Evolutionary conservation across 2,329 filamentous ascomycete genomes (phyloP).

Genomic region (Alternaria consortialis): DNA sequence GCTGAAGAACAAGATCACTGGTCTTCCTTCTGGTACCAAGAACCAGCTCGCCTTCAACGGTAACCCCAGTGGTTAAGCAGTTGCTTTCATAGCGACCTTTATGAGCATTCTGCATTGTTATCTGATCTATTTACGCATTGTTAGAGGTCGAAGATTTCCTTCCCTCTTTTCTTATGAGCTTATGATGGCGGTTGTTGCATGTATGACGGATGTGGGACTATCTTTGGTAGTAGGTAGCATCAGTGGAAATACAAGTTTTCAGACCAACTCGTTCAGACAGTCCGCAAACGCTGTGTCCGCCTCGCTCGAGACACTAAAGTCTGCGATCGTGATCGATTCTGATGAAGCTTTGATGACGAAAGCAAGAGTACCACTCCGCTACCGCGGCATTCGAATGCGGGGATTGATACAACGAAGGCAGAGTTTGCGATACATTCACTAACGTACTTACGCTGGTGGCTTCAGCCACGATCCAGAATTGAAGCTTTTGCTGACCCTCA

Average conservation of each 20-base stretch:
- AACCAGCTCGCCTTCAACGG: slow-evolving; percentile 68
- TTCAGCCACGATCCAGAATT: neutral
- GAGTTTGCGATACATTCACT: neutral
- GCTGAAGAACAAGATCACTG: slow-evolving; percentile 54
- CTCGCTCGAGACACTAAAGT: no score
- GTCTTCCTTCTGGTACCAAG: slow-evolving; percentile 56
- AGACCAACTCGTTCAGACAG: neutral
- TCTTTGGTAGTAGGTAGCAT: slow-evolving; percentile 3
- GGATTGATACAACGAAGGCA: neutral
- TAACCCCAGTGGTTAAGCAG: slow-evolving; percentile 34
- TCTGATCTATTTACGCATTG: neutral
- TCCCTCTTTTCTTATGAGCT: slow-evolving; percentile 13
- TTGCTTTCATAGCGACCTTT: neutral
- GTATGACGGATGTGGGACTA: neutral
- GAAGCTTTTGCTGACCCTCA: neutral
- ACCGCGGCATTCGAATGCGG: neutral
- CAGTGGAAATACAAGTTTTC: slow-evolving; percentile 6
- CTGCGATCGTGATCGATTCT: neutral
- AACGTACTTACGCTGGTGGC: neutral
- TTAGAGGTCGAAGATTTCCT: slow-evolving; percentile 8
- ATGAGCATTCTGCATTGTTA: neutral
- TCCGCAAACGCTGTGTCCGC: neutral
- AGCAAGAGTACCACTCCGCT: neutral
- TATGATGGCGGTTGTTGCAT: slow-evolving; percentile 10
- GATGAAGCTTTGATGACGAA: neutral